phyloP scores from a whole-genome alignment of 805 yeast species.

The Candida krabiensis region DNA sequence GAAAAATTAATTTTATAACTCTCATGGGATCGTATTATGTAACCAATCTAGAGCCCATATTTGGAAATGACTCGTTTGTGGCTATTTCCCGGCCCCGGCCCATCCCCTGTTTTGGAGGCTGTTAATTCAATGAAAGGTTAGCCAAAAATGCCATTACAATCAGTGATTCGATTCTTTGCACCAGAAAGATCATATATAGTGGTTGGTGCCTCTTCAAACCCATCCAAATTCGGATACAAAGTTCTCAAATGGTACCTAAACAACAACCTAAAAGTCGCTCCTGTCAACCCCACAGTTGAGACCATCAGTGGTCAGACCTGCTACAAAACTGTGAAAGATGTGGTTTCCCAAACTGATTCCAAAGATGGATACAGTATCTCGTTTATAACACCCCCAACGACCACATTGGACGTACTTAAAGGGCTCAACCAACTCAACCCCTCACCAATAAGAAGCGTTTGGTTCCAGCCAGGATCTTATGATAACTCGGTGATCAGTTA shows the following conservation, averaged over 20 bases:
- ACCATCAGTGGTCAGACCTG: conserved; percentile 35
- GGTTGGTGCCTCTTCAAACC: conserved; percentile 68
- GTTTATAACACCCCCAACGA: conserved; percentile 73
- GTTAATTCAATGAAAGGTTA: no score
- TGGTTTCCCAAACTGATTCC: not conserved
- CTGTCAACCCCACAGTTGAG: conserved; percentile 59
- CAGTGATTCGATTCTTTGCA: conserved; percentile 8
- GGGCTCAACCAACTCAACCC: conserved; percentile 32
- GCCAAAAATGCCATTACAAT: conserved; percentile 1
- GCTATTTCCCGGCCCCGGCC: no score
- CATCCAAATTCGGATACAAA: conserved; percentile 67
- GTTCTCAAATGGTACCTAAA: conserved; percentile 66
- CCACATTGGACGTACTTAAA: conserved; percentile 47
- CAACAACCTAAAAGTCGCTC: conserved; percentile 58
- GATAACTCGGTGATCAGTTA: conserved; percentile 48
- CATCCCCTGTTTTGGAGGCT: no score
- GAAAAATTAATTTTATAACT: no score
- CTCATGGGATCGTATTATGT: no score
- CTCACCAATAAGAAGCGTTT: conserved; percentile 55
- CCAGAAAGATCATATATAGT: conserved; percentile 35
- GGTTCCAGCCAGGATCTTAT: conserved; percentile 87
- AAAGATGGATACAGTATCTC: conserved; percentile 56
- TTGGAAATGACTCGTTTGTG: no score
- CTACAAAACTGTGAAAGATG: conserved; percentile 16
- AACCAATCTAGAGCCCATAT: no score